Evolutionary conservation across 78 protist genomes (phyloP), one percentile per base, ranked within the genome.

Genomic region (Guillardia theta): DNA sequence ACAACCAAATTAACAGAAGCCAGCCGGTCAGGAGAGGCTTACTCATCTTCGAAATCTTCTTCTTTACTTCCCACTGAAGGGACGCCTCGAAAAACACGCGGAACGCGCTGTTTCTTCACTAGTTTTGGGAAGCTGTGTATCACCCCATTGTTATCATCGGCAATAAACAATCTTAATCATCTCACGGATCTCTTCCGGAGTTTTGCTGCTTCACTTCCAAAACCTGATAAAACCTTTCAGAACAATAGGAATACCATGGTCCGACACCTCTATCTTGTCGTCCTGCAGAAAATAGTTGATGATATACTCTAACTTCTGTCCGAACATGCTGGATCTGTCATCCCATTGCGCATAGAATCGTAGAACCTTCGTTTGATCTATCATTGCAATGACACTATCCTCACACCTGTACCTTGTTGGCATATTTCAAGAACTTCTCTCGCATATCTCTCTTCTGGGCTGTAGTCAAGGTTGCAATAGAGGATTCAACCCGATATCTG

Each of bases 331-430:
- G 33, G 6, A 39, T 19, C 95, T 46, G 64, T 96, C 97, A 30
- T 97, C 96, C 98, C 98, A 97, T 39, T 45, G 78, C 43, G 80
- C 4, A 90, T 21, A 95, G 96, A 96, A 97, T 36, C 97, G 94
- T 15, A 97, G 96, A 19, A 97, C 97, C 70, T 58, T 24, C 6
- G n/a, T n/a, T n/a, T n/a, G n/a, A n/a, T n/a, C n/a, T n/a, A n/a
- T n/a, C n/a, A n/a, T n/a, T n/a, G n/a, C n/a, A n/a, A n/a, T n/a
- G n/a, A n/a, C n/a, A n/a, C 6, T 6, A 6, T 30, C 70, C 21
- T 30, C 2, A 58, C 70, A 6, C 6, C 70, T 30, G 70, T 6
- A 58, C 70, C 64, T 93, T 80, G 43, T 97, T 62, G 95, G 96
- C 98, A 48, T 94, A 90, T 44, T 33, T 48, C 21, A 96, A 43